Evolutionary conservation across 1,284 basidiomycete genomes (phyloP), one percentile per base, ranked within the genome.

Genomic region (Schizophyllum amplum): DNA sequence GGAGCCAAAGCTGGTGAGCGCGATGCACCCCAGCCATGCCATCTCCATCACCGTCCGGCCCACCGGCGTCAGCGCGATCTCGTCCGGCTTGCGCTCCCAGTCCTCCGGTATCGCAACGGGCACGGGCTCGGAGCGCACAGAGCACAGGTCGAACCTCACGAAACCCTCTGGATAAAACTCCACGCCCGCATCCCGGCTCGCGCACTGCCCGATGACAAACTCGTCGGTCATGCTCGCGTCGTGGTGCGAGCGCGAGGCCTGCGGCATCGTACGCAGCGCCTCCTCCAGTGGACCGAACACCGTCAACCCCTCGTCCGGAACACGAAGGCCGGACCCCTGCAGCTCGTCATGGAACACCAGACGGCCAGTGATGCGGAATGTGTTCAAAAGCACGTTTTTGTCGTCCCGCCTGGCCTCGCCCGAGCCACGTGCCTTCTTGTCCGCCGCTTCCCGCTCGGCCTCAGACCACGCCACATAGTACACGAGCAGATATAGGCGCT

Each of bases 11-110:
- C 84, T 87, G 58, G 83, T 86, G 58, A 92, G 74, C 7, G 89
- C 86, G 66, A 92, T 76, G 58, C 83, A 84, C 9, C 87, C 90
- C 51, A 87, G 73, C 86, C 88, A 92, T 23, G 83, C 83, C 86
- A 91, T 87, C 73, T 92, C 89, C 60, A 89, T 76, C 22, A 83
- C 85, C 2, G 90, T 86, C 59, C 80, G 77, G 27, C 89, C 89
- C 54, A 92, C 80, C 0, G 86, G 81, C 6, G 85, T 92, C 60
- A 88, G 72, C 55, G 76, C 68, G 52, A 74, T 66, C 53, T 74
- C 68, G 1, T 72, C 71, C 54, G 75, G 72, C 52, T 74, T 69
- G 17, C 66, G 66, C 51, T 73, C 72, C 20, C 70, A 72, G 54
- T 73, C 73, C 57, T 80, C 78, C 49, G 61, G 53, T 63, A 63